Conservation (phyloP, 1,139 yeast genomes). For the Candida sp. region DNA sequence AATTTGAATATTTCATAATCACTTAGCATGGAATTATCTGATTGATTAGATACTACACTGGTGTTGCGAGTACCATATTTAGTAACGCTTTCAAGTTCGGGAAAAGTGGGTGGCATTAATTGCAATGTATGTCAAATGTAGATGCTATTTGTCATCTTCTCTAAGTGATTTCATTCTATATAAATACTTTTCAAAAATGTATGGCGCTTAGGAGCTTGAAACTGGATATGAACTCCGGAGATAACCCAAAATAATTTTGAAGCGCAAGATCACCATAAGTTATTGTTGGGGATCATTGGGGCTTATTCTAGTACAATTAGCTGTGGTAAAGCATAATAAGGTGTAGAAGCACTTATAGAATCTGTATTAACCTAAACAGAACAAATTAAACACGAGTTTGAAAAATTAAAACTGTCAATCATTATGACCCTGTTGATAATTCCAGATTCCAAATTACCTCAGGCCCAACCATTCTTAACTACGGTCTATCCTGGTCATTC, state of each 20-base stretch:
- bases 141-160: neutral
- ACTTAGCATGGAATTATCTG: neutral
- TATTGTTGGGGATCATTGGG: neutral
- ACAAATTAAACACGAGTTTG: neutral
- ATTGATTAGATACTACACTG: no score
- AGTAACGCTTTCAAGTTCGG: neutral
- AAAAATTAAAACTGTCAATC: neutral
- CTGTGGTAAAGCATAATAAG: no score
- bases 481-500: constrained; percentile 39
- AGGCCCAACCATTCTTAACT: constrained; percentile 27
- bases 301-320: neutral
- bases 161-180: neutral
- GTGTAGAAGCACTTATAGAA: neutral
- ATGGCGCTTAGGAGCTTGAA: neutral
- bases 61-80: no score
- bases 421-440: constrained; percentile 2
- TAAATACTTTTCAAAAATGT: no score
- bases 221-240: neutral
- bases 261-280: neutral
- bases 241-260: neutral
- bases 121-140: neutral
- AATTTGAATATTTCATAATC: neutral
- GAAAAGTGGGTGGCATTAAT: neutral
- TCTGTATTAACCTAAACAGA: neutral
- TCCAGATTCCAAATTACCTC: constrained; percentile 14